phyloP scores from a whole-genome alignment of 441 rosid genomes.

The Euphorbia celastroides region DNA sequence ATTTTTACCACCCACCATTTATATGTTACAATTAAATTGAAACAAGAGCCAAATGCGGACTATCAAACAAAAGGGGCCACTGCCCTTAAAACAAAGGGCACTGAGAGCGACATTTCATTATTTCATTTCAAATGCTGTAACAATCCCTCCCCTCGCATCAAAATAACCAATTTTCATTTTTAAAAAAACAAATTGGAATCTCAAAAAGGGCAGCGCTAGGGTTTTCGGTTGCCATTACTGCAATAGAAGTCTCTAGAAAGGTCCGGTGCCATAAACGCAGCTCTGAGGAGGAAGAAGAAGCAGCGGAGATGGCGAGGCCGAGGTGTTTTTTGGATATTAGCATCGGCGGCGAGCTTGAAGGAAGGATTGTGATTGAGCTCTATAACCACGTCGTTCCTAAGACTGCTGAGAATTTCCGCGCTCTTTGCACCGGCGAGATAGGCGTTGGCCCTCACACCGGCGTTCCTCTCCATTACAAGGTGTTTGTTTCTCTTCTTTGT shows the following conservation, averaged over 20 bases:
- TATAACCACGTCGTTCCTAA: slow-evolving; percentile 77
- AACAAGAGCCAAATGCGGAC: not conserved
- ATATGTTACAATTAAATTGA: not conserved
- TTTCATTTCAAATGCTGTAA: too few relatives aligned
- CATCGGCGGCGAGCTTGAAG: slow-evolving; percentile 89
- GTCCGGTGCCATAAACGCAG: not conserved
- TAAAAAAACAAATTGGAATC: too few relatives aligned
- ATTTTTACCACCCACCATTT: too few relatives aligned
- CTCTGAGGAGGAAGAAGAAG: not conserved
- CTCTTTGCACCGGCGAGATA: slow-evolving; percentile 88
- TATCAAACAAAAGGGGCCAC: not conserved
- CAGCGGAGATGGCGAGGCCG: slow-evolving; percentile 42
- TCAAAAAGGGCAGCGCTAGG: not conserved
- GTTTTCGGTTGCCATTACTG: slow-evolving; percentile 1
- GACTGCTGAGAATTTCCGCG: slow-evolving; percentile 88
- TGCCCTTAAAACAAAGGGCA: not conserved
- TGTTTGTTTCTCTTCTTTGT: slow-evolving; percentile 12
- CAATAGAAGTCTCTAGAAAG: slow-evolving; percentile 6
- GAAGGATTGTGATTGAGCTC: slow-evolving; percentile 86
- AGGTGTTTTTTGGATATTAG: slow-evolving; percentile 84
- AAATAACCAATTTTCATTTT: not conserved
- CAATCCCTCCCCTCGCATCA: not conserved
- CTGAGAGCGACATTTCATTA: not conserved
- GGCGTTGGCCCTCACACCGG: slow-evolving; percentile 80
- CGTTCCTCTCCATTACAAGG: slow-evolving; percentile 90